Evolutionary conservation across 75 land plant genomes (phyloP).

Genomic region (Sequoiadendron giganteum): DNA sequence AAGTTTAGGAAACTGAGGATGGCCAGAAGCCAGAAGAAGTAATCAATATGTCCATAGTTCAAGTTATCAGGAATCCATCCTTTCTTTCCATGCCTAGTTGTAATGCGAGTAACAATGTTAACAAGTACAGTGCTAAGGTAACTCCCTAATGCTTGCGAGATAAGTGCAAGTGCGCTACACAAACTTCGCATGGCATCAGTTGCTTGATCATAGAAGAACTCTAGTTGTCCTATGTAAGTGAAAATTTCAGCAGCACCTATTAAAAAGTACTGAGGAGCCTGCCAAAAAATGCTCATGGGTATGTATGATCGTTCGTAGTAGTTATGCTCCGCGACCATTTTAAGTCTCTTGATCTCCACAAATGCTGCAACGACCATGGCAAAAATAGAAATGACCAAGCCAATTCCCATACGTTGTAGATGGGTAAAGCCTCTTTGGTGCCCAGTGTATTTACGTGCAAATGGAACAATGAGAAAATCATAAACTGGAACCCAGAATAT

Average conservation of each 20-base stretch:
- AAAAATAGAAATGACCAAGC: slow-evolving; percentile 65
- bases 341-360: slow-evolving; percentile 52
- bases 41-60: slow-evolving; percentile 77
- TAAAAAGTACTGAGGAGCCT: slow-evolving; percentile 75
- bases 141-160: slow-evolving; percentile 65
- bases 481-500: slow-evolving; percentile 75
- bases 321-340: slow-evolving; percentile 17
- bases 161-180: slow-evolving; percentile 66
- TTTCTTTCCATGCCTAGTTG: slow-evolving; percentile 44
- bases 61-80: slow-evolving; percentile 92
- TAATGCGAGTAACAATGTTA: slow-evolving; percentile 54
- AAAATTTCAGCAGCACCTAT: slow-evolving; percentile 81
- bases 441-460: slow-evolving; percentile 61
- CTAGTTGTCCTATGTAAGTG: slow-evolving; percentile 76
- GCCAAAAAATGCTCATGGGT: slow-evolving; percentile 79
- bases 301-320: slow-evolving; percentile 15
- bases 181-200: slow-evolving; percentile 91
- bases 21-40: slow-evolving; percentile 82
- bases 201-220: slow-evolving; percentile 87
- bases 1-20: slow-evolving; percentile 61
- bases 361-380: slow-evolving; percentile 57
- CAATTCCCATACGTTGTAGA: slow-evolving; percentile 76
- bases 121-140: slow-evolving; percentile 76
- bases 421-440: slow-evolving; percentile 64
- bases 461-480: slow-evolving; percentile 64